Evolutionary conservation across 116 monocot genomes (phyloP).

Genomic region (Cymodocea nodosa): DNA sequence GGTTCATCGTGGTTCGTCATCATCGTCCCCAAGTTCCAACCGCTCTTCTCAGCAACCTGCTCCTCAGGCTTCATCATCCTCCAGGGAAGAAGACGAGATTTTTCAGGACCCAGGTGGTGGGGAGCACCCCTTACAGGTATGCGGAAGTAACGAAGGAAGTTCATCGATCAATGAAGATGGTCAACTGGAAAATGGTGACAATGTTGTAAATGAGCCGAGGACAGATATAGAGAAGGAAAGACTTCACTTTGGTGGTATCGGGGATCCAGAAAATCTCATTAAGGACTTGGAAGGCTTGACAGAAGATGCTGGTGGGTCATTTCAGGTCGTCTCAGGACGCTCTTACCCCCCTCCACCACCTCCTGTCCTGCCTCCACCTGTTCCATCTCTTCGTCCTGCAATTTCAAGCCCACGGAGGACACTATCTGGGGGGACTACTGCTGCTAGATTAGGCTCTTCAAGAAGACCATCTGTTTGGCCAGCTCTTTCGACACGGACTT

Average conservation of each 20-base stretch:
- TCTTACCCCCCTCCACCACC: slow-evolving; percentile 66
- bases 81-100: slow-evolving; percentile 57
- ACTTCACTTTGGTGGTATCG: slow-evolving; percentile 10
- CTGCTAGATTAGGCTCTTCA: slow-evolving; percentile 29
- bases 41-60: slow-evolving; percentile 27
- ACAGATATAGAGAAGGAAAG: slow-evolving; percentile 21
- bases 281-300: slow-evolving; percentile 18
- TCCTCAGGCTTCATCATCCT: slow-evolving; percentile 15
- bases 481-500: slow-evolving; percentile 26
- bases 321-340: slow-evolving; percentile 23
- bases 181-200: slow-evolving; percentile 11
- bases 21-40: slow-evolving; percentile 26
- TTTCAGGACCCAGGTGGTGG: slow-evolving; percentile 14
- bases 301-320: slow-evolving; percentile 15
- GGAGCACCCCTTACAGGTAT: slow-evolving; percentile 11
- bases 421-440: slow-evolving; percentile 14
- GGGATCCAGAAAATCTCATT: slow-evolving; percentile 8
- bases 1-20: slow-evolving; percentile 77
- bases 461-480: slow-evolving; percentile 45
- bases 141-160: slow-evolving; percentile 18
- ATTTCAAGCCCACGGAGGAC: slow-evolving; percentile 21
- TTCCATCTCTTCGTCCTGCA: slow-evolving; percentile 15
- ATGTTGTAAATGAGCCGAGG: slow-evolving; percentile 1
- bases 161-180: slow-evolving; percentile 22
- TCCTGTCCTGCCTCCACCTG: slow-evolving; percentile 39